Percentiles rank a stretch among this genome's conserved stretches.
These are phyloP conservation scores for Xanthoceras sorbifolium DNA, from an alignment of 345 rosid genomes.

Conservation along the genomic window DNA sequence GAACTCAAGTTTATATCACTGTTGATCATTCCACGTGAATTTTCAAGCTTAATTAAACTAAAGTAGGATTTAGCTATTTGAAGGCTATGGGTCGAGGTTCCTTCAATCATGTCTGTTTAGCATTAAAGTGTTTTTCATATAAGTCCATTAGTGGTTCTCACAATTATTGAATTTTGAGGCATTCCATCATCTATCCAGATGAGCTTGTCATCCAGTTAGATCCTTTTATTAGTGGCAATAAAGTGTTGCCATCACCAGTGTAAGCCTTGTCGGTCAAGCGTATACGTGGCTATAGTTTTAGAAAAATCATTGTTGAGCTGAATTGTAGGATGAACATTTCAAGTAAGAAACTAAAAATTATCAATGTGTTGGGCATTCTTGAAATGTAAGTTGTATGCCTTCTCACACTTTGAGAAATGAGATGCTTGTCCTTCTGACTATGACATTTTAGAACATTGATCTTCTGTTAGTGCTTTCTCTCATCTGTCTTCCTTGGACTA, in stretches of 20 bases:
- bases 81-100: neutral
- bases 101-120: neutral
- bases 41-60: neutral
- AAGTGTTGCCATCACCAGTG: neutral
- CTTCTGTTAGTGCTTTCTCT: neutral
- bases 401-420: neutral
- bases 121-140: neutral
- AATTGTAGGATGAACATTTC: conserved; percentile 1
- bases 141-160: neutral
- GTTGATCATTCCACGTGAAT: neutral
- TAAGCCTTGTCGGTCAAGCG: neutral
- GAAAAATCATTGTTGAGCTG: neutral
- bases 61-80: neutral
- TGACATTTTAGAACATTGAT: neutral
- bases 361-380: neutral
- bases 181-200: neutral
- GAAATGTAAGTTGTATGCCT: neutral
- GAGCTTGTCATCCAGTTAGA: neutral
- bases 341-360: neutral
- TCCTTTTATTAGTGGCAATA: neutral
- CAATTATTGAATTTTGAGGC: neutral
- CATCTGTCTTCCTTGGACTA: conserved; percentile 1
- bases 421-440: neutral
- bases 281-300: too few relatives aligned
- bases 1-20: neutral